A percentile compares a stretch with the other conserved stretches of the same genome.
Conservation (phyloP, 495 filamentous ascomycete species). For the Copromyces sp. region DNA sequence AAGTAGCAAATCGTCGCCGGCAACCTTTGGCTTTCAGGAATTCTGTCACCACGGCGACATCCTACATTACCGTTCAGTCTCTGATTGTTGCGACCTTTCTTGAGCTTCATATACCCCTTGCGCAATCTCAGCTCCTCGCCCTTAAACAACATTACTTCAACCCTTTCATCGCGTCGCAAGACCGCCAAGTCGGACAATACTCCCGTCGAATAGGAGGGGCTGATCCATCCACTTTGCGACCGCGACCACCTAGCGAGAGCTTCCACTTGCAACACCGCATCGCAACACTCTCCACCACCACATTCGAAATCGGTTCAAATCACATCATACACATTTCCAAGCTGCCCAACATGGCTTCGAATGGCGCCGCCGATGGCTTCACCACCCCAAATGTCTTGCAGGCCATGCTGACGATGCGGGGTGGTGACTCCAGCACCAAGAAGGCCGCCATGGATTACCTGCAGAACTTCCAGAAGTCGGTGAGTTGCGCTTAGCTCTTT, state of each 20-base stretch:
- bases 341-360: constrained; percentile 53
- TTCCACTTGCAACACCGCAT: neutral
- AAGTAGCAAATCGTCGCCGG: constrained; percentile 5
- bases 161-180: neutral
- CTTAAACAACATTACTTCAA: neutral
- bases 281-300: neutral
- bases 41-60: neutral
- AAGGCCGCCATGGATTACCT: constrained; percentile 81
- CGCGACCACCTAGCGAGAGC: neutral
- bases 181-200: neutral
- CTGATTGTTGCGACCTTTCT: constrained; percentile 1
- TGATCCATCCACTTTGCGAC: constrained; percentile 4
- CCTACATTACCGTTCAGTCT: neutral
- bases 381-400: constrained; percentile 61
- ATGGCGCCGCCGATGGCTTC: constrained; percentile 58
- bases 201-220: constrained; percentile 9
- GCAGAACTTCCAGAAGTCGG: constrained; percentile 96
- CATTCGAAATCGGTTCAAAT: neutral
- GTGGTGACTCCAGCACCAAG: constrained; percentile 73
- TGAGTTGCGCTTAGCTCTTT: constrained; percentile 39
- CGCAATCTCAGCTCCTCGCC: neutral
- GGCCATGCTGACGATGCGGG: constrained; percentile 86
- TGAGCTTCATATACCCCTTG: constrained; percentile 4
- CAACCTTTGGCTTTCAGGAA: constrained; percentile 1
- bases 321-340: neutral